Evolutionary conservation across 1,139 yeast species (phyloP), one percentile per base, ranked within the genome.

Genomic region (Pichia sp.): DNA sequence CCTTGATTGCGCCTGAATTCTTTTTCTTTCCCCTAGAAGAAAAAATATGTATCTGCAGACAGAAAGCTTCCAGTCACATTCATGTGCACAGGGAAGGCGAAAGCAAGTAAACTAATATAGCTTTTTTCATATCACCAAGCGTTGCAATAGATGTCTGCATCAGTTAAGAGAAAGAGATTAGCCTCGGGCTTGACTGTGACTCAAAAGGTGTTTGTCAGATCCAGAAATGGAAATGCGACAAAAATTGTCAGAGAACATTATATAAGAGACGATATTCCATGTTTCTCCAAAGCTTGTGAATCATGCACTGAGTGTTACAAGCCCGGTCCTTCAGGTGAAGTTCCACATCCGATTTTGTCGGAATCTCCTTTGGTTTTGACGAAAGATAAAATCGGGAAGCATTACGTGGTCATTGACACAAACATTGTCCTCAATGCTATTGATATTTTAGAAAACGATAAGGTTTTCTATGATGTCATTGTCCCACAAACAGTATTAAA

Each of bases 241-340:
- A 93, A 93, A 69, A 79, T 95, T 43, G 97, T 90, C 26, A 80
- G 98, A 62, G 99, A 95, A 69, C 98, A 92, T 69, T 95, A 95
- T 67, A 75, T 95, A 55, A 79, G 99, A 68, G 82, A 82, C 54
- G 99, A 95, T 70, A 90, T 95, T 55, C 96, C 97, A 23, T 93
- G 99, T 70, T 82, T 86, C 50, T 89, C 97, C 2, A 76, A 75
- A 61, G 75, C 80, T 1, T 95, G 99, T 71, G 67, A 72, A 13
- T 68, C 68, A 47, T 93, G 99, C 70, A 78, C 75, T 19, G 75
- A 73, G 26, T 77, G 80, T 19, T 73, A 83, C 49, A 73, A 76
- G 55, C 81, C 90, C 7, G 80, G 80, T 62, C 75, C 84, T 23
- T 75, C 79, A 15, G 84, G 84, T 8, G 75, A 79, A 51, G 65